These are phyloP conservation scores for Austroboletus novae-zelandiae DNA, from an alignment of 1,284 basidiomycete genomes.

Conservation along the genomic window DNA sequence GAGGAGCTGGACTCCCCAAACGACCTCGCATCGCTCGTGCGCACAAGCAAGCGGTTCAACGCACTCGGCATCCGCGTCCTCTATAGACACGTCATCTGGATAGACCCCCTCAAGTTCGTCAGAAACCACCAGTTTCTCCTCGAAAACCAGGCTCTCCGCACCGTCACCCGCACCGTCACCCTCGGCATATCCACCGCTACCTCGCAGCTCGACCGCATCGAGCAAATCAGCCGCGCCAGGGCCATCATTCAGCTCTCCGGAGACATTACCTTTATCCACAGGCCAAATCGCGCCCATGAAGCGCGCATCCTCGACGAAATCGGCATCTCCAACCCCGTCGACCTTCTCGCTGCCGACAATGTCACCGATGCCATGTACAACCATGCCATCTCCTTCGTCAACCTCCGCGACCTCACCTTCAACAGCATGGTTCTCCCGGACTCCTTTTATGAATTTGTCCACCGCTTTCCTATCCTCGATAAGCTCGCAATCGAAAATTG, in stretches of 20 bases:
- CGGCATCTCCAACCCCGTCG: slow-evolving; percentile 19
- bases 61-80: slow-evolving; percentile 32
- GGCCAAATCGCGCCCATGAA: slow-evolving; percentile 21
- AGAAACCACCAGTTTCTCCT: slow-evolving; percentile 16
- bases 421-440: slow-evolving; percentile 34
- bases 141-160: slow-evolving; percentile 3
- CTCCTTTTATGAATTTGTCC: slow-evolving; percentile 33
- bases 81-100: slow-evolving; percentile 39
- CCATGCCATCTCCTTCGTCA: slow-evolving; percentile 30
- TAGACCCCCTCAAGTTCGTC: slow-evolving; percentile 27
- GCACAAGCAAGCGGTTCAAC: slow-evolving; percentile 33
- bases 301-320: slow-evolving; percentile 26
- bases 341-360: slow-evolving; percentile 25
- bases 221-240: slow-evolving; percentile 27
- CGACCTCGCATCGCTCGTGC: slow-evolving; percentile 35
- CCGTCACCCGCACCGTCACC: slow-evolving; percentile 21
- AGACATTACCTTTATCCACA: slow-evolving; percentile 11
- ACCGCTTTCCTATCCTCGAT: slow-evolving; percentile 34
- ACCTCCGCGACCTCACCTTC: slow-evolving; percentile 34
- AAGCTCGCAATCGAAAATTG: slow-evolving; percentile 37
- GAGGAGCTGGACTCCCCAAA: slow-evolving; percentile 28
- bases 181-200: slow-evolving; percentile 27
- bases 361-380: slow-evolving; percentile 30
- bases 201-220: slow-evolving; percentile 22
- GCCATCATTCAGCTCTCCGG: slow-evolving; percentile 20